Evolutionary conservation across 2,329 filamentous ascomycete species (phyloP).

Genomic region (Huntiella moniliformis): DNA sequence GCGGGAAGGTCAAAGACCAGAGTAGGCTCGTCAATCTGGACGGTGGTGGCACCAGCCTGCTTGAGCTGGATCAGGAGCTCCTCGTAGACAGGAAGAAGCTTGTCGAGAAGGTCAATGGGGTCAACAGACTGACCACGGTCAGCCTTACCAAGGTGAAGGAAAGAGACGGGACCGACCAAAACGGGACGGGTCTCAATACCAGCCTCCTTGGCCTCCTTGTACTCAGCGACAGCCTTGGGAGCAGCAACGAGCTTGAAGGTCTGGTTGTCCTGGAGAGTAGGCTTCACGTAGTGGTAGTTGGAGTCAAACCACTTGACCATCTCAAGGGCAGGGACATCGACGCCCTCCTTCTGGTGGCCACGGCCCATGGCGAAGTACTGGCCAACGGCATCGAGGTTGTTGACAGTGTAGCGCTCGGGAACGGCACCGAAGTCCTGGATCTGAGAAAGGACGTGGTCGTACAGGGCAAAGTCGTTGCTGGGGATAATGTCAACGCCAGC

Average conservation of each 20-base stretch:
- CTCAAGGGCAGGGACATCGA: slow-evolving; percentile 87
- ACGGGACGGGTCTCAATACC: slow-evolving; percentile 87
- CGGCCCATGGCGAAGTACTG: slow-evolving; percentile 99
- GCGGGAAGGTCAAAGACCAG: slow-evolving; percentile 84
- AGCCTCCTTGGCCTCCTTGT: slow-evolving; percentile 93
- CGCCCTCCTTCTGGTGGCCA: slow-evolving; percentile 85
- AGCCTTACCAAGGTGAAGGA: slow-evolving; percentile 94
- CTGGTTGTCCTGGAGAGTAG: slow-evolving; percentile 92
- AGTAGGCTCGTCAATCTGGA: slow-evolving; percentile 96
- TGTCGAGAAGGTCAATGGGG: slow-evolving; percentile 83
- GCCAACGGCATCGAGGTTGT: slow-evolving; percentile 74
- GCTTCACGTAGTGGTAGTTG: slow-evolving; percentile 99
- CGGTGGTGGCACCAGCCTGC: slow-evolving; percentile 83
- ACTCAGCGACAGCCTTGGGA: slow-evolving; percentile 89
- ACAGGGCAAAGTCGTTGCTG: slow-evolving; percentile 98
- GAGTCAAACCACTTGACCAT: slow-evolving; percentile 99
- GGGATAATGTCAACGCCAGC: slow-evolving; percentile 95
- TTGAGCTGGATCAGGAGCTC: slow-evolving; percentile 87
- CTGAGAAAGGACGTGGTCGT: slow-evolving; percentile 94
- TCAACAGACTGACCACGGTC: slow-evolving; percentile 86
- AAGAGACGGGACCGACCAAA: slow-evolving; percentile 86
- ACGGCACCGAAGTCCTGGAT: slow-evolving; percentile 93
- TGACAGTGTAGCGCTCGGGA: slow-evolving; percentile 82
- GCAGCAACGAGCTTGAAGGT: slow-evolving; percentile 72
- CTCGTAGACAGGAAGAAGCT: slow-evolving; percentile 86